Evolutionary conservation across 2,329 filamentous ascomycete species (phyloP).

Genomic region (Sordariomycetes sp.): DNA sequence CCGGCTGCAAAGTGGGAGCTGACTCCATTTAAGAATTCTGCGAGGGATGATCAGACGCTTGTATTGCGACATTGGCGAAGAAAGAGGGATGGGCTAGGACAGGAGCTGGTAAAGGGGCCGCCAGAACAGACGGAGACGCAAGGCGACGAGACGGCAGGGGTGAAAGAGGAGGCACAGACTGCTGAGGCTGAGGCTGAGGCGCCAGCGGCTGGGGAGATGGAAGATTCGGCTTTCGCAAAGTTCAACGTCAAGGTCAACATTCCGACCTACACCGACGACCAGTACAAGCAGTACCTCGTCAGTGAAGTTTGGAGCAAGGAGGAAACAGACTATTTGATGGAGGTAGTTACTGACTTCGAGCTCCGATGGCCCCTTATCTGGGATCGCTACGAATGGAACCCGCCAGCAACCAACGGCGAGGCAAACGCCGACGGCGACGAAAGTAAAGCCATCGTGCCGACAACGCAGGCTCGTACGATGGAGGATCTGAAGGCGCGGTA

Average conservation of each 20-base stretch:
- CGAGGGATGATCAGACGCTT: constrained; percentile 56
- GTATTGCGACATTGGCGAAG: constrained; percentile 74
- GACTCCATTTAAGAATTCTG: constrained; percentile 66
- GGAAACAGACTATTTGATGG: constrained; percentile 87
- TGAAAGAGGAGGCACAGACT: constrained; percentile 15
- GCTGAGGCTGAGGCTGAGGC: constrained; percentile 26
- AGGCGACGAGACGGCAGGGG: background rate
- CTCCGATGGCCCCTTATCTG: constrained; percentile 85
- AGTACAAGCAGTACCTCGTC: constrained; percentile 69
- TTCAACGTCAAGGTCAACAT: constrained; percentile 77
- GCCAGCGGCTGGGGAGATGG: constrained; percentile 24
- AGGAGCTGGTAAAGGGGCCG: too few species aligned
- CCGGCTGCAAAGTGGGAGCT: constrained; percentile 56
- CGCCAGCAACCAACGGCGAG: constrained; percentile 33
- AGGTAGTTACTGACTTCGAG: constrained; percentile 67
- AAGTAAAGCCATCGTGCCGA: constrained; percentile 44
- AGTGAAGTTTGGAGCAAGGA: constrained; percentile 78
- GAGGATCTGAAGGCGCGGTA: constrained; percentile 90
- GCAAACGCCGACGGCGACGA: constrained; percentile 34
- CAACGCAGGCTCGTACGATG: constrained; percentile 54
- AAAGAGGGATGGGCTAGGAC: constrained; percentile 45
- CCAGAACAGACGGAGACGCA: constrained; percentile 7
- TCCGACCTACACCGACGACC: constrained; percentile 76
- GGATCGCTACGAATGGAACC: constrained; percentile 78
- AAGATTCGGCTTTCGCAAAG: constrained; percentile 67